Conservation (phyloP, 139 green algal species). For the Chlorokybus atmophyticus region DNA sequence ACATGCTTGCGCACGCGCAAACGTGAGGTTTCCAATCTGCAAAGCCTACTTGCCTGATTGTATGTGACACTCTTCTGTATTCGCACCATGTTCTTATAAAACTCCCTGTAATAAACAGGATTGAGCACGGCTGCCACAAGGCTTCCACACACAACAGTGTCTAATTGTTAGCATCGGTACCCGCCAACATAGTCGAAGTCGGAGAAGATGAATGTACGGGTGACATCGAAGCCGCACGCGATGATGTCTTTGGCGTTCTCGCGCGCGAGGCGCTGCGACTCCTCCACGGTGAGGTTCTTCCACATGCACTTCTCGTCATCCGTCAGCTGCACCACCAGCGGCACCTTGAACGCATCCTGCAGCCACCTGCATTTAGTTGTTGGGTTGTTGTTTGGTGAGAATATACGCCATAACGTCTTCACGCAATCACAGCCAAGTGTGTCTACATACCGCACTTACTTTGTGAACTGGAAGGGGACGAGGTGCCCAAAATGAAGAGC, state of each 20-base stretch:
- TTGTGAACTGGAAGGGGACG: constrained; percentile 77
- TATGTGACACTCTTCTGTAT: constrained; percentile 80
- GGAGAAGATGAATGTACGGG: constrained; percentile 94
- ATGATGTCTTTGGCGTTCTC: constrained; percentile 99
- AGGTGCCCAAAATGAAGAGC: constrained; percentile 93
- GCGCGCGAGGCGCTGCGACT: constrained; percentile 57
- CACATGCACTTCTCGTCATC: constrained; percentile 85
- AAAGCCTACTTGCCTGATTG: constrained; percentile 57
- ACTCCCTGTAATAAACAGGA: constrained; percentile 33
- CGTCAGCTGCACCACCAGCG: constrained; percentile 96
- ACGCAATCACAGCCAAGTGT: too few relatives aligned
- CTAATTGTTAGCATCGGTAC: too few relatives aligned
- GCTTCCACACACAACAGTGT: too few relatives aligned
- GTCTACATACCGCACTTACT: too few relatives aligned
- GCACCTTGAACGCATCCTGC: constrained; percentile 84
- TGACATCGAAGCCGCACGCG: constrained; percentile 88
- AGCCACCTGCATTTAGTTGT: constrained; percentile 31
- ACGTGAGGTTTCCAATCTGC: not conserved
- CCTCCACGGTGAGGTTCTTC: constrained; percentile 54
- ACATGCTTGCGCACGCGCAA: not conserved
- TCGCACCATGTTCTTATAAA: constrained; percentile 83
- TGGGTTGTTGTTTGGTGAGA: too few relatives aligned
- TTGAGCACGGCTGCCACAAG: too few relatives aligned
- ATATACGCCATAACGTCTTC: too few relatives aligned
- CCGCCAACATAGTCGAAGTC: constrained; percentile 86